Base-by-base conservation (phyloP, 2,329 filamentous ascomycete species). In the Ophiosphaerella korrae region DNA sequence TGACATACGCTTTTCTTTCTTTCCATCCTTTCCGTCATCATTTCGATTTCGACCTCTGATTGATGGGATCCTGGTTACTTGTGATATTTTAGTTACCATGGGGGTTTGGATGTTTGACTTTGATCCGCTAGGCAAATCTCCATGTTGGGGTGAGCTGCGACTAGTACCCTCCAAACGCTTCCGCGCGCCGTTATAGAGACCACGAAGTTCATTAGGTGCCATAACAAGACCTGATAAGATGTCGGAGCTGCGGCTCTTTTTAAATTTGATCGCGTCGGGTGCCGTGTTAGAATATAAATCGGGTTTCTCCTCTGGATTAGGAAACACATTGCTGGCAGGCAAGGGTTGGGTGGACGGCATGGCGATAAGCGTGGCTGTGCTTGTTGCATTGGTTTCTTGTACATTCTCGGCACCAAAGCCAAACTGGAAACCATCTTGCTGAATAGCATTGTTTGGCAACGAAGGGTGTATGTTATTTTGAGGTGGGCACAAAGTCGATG, bases 1-100 rank as follows among this genome's bases (percentile, higher is more conserved):
- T 4, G 57, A 60, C 8, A 53, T 8, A 16, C 58, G 52, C 21
- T 42, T 52, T 36, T 60, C 58, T 40, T 45, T 52, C 52, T 58
- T 59, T 3, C 41, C 40, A 8, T 48, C 37, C 21, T 53, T 45
- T 5, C 50, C 45, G 29, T 55, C 48, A 3, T 53, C 51, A 13
- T 54, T 13, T 48, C 42, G 21, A 21, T 37, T 29, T 41, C 46
- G 37, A n/a, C 48, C 18, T 12, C 48, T 45, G n/a, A 53, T 51
- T 7, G 55, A 53, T 12, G 54, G 50, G 13, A 45, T 18, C 33
- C 46, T 60, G 16, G 51, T 41, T 1, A 42, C 34, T 4, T 45
- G 42, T 12, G 53, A 43, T 4, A 41, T 50, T 21, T 44, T 55
- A 5, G 35, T 39, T n/a, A 39, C 47, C 13, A 31, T 58, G 7